Evolutionary conservation across 768 basidiomycete genomes (phyloP), one percentile per base, ranked within the genome.

Genomic region (Termitomyces sp.): DNA sequence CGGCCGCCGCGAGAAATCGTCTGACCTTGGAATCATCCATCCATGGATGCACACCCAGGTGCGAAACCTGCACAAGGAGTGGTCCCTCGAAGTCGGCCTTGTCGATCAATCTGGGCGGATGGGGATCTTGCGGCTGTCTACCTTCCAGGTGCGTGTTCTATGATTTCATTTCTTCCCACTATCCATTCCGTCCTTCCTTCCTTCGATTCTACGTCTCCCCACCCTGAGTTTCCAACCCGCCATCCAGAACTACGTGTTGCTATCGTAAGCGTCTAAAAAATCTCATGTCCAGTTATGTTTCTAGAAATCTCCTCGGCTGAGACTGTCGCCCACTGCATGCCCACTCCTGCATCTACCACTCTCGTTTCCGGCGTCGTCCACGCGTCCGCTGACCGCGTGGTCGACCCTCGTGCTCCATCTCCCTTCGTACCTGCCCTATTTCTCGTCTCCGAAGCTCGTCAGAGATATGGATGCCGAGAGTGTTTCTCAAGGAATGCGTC

Each of bases 11-110:
- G 53, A 63, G 47, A 56, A 38, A 33, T 56, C 35, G 52, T 56
- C 55, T 35, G 76, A 73, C 32, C 71, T 91, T 47, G 85, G 84
- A 16, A 66, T 92, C 54, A 84, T 80, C 65, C 86, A 87, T 64
- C 75, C 83, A 7, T 91, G 89, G 87, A 67, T 92, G 55, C 87
- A 92, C 66, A 47, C 92, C 8, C 90, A 92, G 68, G 83, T 87
- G 46, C 83, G 88, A 49, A 79, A 85, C 65, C 57, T 92, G 65
- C 80, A 79, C 43, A 76, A 81, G 56, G 82, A 85, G 59, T 91
- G 87, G 87, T 79, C 85, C 16, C 83, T 92, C 60, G 89, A 92
- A 70, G 76, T 90, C 18, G 90, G 89, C 6, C 63, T 92, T 30
- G 81, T 85, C 54, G 90, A 92, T 72, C 78, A 77, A 55, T 68